Conservation (phyloP, 768 basidiomycete species). For the Podaxis sp. region DNA sequence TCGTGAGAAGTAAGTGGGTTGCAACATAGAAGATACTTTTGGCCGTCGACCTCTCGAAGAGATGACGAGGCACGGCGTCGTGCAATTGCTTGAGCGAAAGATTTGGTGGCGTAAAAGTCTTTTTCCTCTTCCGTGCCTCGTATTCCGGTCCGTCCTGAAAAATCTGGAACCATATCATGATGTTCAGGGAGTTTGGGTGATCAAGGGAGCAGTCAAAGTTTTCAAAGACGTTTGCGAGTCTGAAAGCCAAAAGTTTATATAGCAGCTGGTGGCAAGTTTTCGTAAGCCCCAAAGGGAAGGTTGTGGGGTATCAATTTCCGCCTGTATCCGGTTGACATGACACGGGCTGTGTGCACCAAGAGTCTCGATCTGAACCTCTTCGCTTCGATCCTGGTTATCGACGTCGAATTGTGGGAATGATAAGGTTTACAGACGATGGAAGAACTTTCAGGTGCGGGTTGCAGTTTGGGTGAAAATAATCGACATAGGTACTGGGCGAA, state of each 20-base stretch:
- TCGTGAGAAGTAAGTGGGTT: constrained; percentile 41
- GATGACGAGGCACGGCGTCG: constrained; percentile 46
- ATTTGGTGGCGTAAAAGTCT: constrained; percentile 41
- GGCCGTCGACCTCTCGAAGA: constrained; percentile 44
- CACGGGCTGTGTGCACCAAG: not conserved
- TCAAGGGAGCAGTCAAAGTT: not conserved
- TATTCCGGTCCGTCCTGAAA: constrained; percentile 52
- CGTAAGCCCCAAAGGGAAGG: not conserved
- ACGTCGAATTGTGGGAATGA: not conserved
- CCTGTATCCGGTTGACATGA: not conserved
- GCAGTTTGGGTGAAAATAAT: too few species aligned
- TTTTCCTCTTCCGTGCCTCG: constrained; percentile 38
- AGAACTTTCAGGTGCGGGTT: too few species aligned
- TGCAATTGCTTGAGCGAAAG: constrained; percentile 45
- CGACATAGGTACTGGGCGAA: too few species aligned
- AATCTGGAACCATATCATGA: constrained; percentile 41
- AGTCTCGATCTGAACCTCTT: not conserved
- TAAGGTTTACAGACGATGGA: not conserved
- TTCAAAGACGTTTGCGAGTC: not conserved
- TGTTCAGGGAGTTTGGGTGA: not conserved
- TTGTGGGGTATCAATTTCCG: constrained; percentile 5
- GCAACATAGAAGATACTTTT: constrained; percentile 44
- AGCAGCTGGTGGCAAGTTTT: not conserved
- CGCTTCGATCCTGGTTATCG: not conserved
- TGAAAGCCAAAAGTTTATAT: constrained; percentile 11